A percentile compares a stretch with the other conserved stretches of the same genome.
These are phyloP conservation scores for Kluyveromyces lactis DNA, from an alignment of 805 yeast genomes.

Conservation along the genomic window DNA sequence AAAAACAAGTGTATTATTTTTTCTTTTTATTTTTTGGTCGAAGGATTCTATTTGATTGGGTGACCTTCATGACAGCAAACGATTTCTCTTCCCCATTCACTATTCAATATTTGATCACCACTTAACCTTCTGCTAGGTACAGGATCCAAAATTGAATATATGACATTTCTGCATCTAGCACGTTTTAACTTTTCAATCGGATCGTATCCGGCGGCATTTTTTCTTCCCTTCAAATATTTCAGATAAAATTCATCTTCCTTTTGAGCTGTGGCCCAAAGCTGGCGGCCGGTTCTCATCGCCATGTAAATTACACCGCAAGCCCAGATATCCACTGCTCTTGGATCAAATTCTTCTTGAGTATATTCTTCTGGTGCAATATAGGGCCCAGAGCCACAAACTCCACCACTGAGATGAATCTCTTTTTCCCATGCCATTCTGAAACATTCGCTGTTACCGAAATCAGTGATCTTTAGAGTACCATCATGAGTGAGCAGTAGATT, in stretches of 20 bases:
- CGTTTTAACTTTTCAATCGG: slow-evolving; percentile 83
- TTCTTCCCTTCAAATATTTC: slow-evolving; percentile 68
- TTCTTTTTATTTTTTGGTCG: too few species aligned
- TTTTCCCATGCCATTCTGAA: slow-evolving; percentile 80
- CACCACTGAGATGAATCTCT: slow-evolving; percentile 59
- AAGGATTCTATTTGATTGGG: slow-evolving; percentile 8
- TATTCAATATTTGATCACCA: slow-evolving; percentile 77
- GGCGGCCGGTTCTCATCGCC: slow-evolving; percentile 94
- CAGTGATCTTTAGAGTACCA: slow-evolving; percentile 75
- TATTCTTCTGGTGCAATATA: slow-evolving; percentile 90
- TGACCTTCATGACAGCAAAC: slow-evolving; percentile 63
- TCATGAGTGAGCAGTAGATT: slow-evolving; percentile 68
- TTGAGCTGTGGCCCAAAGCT: slow-evolving; percentile 81
- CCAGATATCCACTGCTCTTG: slow-evolving; percentile 82
- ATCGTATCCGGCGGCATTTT: slow-evolving; percentile 78
- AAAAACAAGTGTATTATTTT: too few species aligned
- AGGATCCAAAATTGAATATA: slow-evolving; percentile 90
- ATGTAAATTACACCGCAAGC: slow-evolving; percentile 87
- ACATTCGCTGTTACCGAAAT: slow-evolving; percentile 82
- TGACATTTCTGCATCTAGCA: slow-evolving; percentile 85
- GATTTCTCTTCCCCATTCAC: slow-evolving; percentile 95
- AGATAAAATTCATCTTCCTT: slow-evolving; percentile 73
- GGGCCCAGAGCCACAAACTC: slow-evolving; percentile 80
- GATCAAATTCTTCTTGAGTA: slow-evolving; percentile 57
- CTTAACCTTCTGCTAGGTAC: slow-evolving; percentile 80